Evolutionary conservation across 2,329 filamentous ascomycete genomes (phyloP), one percentile per base, ranked within the genome.

Genomic region (Gliomastix tumulicola): DNA sequence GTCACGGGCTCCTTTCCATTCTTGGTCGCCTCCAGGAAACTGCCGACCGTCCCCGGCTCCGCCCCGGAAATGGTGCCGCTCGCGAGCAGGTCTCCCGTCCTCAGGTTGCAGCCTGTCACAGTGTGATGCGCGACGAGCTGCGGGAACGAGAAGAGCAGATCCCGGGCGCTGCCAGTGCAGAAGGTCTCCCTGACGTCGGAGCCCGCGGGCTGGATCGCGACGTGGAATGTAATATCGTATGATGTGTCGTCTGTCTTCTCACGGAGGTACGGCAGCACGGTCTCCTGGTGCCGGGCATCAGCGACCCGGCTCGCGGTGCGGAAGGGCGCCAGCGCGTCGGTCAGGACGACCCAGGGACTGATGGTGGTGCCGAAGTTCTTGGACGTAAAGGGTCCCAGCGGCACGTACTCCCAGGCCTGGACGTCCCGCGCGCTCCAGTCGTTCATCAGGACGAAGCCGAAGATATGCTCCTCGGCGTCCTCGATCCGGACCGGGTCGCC

Each of bases 41-140:
- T 82, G 2, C 85, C 85, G 42, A 79, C 65, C 7, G 76, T 74
- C 9, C 83, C 83, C 6, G 57, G 30, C 41, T 79, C 65, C 5
- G 62, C 55, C 4, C 68, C 67, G 47, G 66, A 69, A 33, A 53
- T 51, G 17, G 50, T 51, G 12, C 50, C 50, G 8, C 47, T 83
- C 4, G 83, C 84, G 6, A 88, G 59, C 30, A 88, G 57, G 51
- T 89, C 84, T 27, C 84, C 84, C 0, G 76, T 68, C 25, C 74
- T 70, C 62, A 88, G 69, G 2, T 76, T 74, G 57, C 84, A 88
- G 6, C 84, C 84, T 2, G 77, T 79, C 37, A 83, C 68, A 2
- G 79, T 79, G 55, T 88, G 84, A 55, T 88, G 84, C 2, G 84
- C 73, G 27, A 89, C 60, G 82, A 88, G 87, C 56, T 88, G 84